Evolutionary conservation across 768 basidiomycete species (phyloP).

Genomic region (Auricularia sp.): DNA sequence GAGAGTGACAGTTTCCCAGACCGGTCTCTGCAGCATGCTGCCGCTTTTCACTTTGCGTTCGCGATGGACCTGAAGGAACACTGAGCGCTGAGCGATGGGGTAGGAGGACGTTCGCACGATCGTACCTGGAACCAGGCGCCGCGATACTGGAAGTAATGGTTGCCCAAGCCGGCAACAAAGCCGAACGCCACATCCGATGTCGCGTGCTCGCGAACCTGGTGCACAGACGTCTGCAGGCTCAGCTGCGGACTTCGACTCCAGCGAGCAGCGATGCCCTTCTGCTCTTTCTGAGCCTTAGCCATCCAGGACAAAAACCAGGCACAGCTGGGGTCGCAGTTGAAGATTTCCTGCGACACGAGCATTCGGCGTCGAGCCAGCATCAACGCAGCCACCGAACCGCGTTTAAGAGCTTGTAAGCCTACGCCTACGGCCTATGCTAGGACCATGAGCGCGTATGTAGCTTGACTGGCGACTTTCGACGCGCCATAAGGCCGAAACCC

Average conservation of each 20-base stretch:
- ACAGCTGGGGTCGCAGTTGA: slow-evolving; percentile 88
- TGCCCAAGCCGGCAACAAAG: slow-evolving; percentile 89
- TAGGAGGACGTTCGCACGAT: neutral
- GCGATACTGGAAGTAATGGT: slow-evolving; percentile 81
- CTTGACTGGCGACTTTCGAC: slow-evolving; percentile 3
- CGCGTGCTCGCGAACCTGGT: slow-evolving; percentile 75
- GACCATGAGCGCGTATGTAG: neutral
- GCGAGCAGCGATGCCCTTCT: slow-evolving; percentile 16
- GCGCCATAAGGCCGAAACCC: slow-evolving; percentile 94
- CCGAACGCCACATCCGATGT: slow-evolving; percentile 82
- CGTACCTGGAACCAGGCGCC: slow-evolving; percentile 93
- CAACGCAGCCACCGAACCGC: neutral
- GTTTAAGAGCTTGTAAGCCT: slow-evolving; percentile 35
- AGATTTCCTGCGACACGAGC: slow-evolving; percentile 69
- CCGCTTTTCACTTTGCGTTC: slow-evolving; percentile 72
- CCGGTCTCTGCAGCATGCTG: slow-evolving; percentile 83
- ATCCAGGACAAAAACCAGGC: slow-evolving; percentile 98
- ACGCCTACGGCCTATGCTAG: neutral
- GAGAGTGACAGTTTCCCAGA: slow-evolving; percentile 84
- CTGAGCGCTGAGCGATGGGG: neutral
- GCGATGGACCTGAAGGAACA: slow-evolving; percentile 64
- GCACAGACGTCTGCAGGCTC: slow-evolving; percentile 85
- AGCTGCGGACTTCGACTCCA: slow-evolving; percentile 82
- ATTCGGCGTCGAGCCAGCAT: neutral
- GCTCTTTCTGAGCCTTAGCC: slow-evolving; percentile 22